Percentiles rank a stretch among this genome's conserved stretches.
These are phyloP conservation scores for Paxillus ammoniavirescens DNA, from an alignment of 768 basidiomycete species.

Conservation along the genomic window DNA sequence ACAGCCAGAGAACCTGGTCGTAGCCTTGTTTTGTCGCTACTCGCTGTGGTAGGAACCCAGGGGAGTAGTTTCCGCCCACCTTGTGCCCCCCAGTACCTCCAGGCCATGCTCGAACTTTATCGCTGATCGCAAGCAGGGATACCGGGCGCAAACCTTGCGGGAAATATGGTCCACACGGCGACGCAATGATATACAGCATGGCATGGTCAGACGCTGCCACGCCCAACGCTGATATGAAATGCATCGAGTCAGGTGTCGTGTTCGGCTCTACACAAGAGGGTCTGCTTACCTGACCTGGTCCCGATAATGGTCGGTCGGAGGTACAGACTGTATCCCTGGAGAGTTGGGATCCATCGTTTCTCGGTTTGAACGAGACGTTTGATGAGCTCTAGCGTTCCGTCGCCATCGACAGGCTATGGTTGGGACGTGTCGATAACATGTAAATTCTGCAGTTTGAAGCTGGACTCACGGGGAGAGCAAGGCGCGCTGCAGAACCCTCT, in stretches of 20 bases:
- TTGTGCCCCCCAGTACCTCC: slow-evolving; percentile 71
- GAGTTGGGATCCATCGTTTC: slow-evolving; percentile 78
- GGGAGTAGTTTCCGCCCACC: slow-evolving; percentile 65
- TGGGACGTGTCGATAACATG: slow-evolving; percentile 20
- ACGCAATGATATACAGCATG: slow-evolving; percentile 80
- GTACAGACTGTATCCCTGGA: slow-evolving; percentile 79
- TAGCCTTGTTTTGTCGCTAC: slow-evolving; percentile 67
- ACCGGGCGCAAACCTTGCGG: slow-evolving; percentile 50
- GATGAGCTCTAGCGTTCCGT: slow-evolving; percentile 48
- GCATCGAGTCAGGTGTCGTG: background rate
- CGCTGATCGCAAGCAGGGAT: slow-evolving; percentile 60
- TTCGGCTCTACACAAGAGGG: background rate
- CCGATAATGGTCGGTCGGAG: slow-evolving; percentile 76
- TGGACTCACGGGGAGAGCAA: slow-evolving; percentile 65
- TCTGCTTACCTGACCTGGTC: slow-evolving; percentile 36
- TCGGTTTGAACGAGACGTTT: slow-evolving; percentile 72
- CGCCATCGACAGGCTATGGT: slow-evolving; percentile 41
- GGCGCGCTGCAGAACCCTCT: slow-evolving; percentile 61
- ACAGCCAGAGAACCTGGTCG: slow-evolving; percentile 76
- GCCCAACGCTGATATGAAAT: slow-evolving; percentile 44
- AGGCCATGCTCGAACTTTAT: slow-evolving; percentile 78
- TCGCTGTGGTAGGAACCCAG: slow-evolving; percentile 62
- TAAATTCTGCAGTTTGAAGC: background rate
- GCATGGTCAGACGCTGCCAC: slow-evolving; percentile 79
- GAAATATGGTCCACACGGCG: slow-evolving; percentile 55